Conservation (phyloP, 345 rosid genomes). For the Citrus sp. region DNA sequence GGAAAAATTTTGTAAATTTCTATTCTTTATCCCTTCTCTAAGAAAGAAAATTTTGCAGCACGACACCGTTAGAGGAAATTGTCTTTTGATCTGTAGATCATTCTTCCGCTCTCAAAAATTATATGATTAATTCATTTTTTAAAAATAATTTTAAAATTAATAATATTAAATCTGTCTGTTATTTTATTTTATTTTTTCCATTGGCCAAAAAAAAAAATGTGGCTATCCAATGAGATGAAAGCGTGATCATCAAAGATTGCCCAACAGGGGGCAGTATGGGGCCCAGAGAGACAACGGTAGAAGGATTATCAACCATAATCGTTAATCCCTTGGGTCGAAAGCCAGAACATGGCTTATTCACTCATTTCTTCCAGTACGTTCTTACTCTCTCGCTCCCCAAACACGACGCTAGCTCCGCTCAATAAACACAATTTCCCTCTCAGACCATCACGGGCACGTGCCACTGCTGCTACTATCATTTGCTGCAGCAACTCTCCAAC, state of each 20-base stretch:
- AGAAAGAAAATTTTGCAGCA: not conserved
- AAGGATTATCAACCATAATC: not conserved
- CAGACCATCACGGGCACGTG: not conserved
- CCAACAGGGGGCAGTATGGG: not conserved
- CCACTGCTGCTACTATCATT: not conserved
- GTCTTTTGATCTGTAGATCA: too few relatives aligned
- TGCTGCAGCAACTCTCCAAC: conserved; percentile 11
- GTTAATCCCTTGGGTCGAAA: not conserved
- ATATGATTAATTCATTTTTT: too few relatives aligned
- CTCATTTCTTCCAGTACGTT: conserved; percentile 47
- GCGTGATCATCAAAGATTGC: not conserved
- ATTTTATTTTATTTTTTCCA: too few relatives aligned
- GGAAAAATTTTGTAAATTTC: conserved; percentile 49
- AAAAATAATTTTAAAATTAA: too few relatives aligned
- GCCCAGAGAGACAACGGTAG: not conserved
- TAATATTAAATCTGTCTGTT: too few relatives aligned
- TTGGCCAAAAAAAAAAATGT: not conserved
- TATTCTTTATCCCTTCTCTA: not conserved
- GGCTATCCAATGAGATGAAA: not conserved
- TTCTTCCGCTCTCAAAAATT: not conserved
- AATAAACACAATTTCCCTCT: conserved; percentile 19
- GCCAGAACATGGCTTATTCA: conserved; percentile 48
- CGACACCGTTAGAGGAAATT: not conserved
- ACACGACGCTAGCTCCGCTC: conserved; percentile 23
- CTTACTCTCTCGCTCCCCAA: conserved; percentile 35